These are phyloP conservation scores for Penicillium canariense DNA, from an alignment of 495 filamentous ascomycete genomes.

Conservation along the genomic window DNA sequence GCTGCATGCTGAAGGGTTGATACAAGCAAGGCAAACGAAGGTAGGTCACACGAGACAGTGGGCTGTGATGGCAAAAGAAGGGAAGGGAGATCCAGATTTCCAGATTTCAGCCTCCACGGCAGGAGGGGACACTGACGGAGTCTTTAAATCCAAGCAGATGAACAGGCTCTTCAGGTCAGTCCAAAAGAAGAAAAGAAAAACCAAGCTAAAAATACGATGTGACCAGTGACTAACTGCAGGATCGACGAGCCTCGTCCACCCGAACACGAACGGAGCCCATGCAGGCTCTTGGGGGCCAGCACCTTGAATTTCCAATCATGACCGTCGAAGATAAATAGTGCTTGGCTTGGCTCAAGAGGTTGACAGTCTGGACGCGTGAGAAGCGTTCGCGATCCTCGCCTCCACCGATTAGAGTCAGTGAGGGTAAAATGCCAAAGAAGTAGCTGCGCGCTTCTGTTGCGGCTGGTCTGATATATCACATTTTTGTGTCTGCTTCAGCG, in stretches of 20 bases:
- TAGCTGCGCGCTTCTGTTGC: background rate
- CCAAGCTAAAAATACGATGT: constrained; percentile 4
- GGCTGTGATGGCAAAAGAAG: background rate
- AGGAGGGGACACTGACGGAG: background rate
- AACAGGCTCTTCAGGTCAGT: background rate
- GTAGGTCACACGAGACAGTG: background rate
- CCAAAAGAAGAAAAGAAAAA: constrained; percentile 1
- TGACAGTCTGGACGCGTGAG: background rate
- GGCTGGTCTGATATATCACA: too few relatives aligned
- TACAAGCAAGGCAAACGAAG: background rate
- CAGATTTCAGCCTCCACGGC: background rate
- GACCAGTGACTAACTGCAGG: background rate
- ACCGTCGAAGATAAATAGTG: too few relatives aligned
- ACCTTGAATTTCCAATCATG: too few relatives aligned
- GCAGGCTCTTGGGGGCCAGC: too few relatives aligned
- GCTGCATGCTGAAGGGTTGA: background rate
- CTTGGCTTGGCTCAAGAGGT: background rate
- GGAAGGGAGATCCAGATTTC: background rate
- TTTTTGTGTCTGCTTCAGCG: too few relatives aligned
- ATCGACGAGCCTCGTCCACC: background rate
- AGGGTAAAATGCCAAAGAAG: background rate
- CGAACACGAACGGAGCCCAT: constrained; percentile 1
- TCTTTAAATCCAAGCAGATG: background rate
- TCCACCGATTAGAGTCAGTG: background rate
- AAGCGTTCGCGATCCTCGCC: background rate